Conservation (phyloP, 176 grass and related monocot species). For the Oryza officinalis region DNA sequence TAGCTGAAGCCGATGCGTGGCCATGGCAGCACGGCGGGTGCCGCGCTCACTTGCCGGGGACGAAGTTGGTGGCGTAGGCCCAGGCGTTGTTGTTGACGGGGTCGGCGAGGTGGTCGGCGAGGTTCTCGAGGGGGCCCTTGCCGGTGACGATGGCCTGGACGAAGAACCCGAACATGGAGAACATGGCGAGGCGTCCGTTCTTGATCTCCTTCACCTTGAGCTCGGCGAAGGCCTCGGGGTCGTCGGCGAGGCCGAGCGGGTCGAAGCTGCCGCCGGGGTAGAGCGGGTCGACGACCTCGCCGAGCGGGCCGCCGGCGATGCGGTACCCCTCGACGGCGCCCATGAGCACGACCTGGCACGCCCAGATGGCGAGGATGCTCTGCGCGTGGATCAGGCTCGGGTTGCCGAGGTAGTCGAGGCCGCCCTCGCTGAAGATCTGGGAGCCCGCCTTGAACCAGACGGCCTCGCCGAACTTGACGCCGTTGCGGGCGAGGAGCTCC, state of each 20-base stretch:
- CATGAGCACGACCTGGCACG: slow-evolving; percentile 75
- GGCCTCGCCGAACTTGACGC: slow-evolving; percentile 82
- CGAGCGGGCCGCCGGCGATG: slow-evolving; percentile 62
- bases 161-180: slow-evolving; percentile 88
- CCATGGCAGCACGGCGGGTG: background rate
- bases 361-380: slow-evolving; percentile 89
- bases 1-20: background rate
- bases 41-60: slow-evolving; percentile 62
- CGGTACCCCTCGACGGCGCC: slow-evolving; percentile 87
- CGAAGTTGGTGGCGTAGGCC: slow-evolving; percentile 86
- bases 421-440: slow-evolving; percentile 76
- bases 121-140: slow-evolving; percentile 78
- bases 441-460: slow-evolving; percentile 80
- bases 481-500: slow-evolving; percentile 61
- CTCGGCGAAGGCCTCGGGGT: slow-evolving; percentile 72
- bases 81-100: slow-evolving; percentile 85
- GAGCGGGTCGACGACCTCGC: slow-evolving; percentile 66
- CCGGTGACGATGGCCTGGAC: slow-evolving; percentile 85
- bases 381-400: slow-evolving; percentile 76
- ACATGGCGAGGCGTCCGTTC: slow-evolving; percentile 52
- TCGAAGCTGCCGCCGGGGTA: slow-evolving; percentile 80
- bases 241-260: slow-evolving; percentile 68
- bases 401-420: slow-evolving; percentile 89
- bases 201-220: slow-evolving; percentile 71
- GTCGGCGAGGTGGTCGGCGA: slow-evolving; percentile 77